Base-by-base conservation (phyloP, 768 basidiomycete species). In the Boletus sp. region DNA sequence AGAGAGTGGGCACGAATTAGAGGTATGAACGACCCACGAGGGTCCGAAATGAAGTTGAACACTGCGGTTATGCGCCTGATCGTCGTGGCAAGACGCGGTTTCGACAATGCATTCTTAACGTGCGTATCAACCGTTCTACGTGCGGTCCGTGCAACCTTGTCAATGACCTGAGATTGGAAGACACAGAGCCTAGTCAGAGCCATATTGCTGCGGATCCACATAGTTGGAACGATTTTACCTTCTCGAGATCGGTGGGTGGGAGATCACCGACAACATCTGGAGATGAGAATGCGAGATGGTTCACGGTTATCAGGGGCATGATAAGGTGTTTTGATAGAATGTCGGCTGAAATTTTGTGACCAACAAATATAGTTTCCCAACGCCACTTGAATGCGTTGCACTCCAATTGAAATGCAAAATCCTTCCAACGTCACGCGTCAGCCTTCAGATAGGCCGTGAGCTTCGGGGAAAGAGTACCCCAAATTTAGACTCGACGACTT, bases 311-410 rank as follows among this genome's bases (percentile, higher is more conserved):
- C 57, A 92, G 77, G 7, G 90, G 90, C 58, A 86, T 75, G 59
- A 92, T 84, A 60, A 92, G 82, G 63, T 92, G 90, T 60, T 80
- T 86, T 58, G 90, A 92, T 50, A 92, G 77, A 53, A 90, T 75
- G 50, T 89, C 86, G 56, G 90, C 83, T 36, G 89, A 87, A 33
- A 71, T 63, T 69, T 78, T 85, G 67, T 83, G 76, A 8, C 89
- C 87, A 37, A 88, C 67, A 60, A 79, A 81, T 68, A 78, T 81
- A 15, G 85, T 80, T 70, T 92, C 88, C 90, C 90, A 92, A 74
- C 81, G 78, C 89, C 89, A 92, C 75, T 82, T 84, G 72, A 89
- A 87, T 9, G 73, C 68, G 24, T 80, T 78, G 57, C 77, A 81
- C 63, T 82, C 81, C 35, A 91, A 61, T 62, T 81, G 78, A 55